Evolutionary conservation across 1,284 basidiomycete genomes (phyloP).

Genomic region (Ganoderma meredithae): DNA sequence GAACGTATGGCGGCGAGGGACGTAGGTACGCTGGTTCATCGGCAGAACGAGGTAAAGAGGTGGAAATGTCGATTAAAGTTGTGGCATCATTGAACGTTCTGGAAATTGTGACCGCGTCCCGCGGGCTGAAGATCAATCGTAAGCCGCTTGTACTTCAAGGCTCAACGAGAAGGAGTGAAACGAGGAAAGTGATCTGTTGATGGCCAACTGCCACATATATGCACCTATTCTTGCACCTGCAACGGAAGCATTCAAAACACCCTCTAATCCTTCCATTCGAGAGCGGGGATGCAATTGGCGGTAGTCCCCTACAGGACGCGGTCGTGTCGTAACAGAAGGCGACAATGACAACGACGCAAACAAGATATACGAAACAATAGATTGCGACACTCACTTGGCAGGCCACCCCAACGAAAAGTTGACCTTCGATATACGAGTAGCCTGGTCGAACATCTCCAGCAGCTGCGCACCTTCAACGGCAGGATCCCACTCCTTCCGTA

Average conservation of each 20-base stretch:
- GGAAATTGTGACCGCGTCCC: constrained; percentile 94
- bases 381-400: constrained; percentile 73
- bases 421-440: constrained; percentile 87
- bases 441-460: constrained; percentile 87
- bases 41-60: constrained; percentile 91
- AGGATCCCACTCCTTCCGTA: constrained; percentile 91
- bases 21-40: constrained; percentile 95
- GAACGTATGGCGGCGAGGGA: constrained; percentile 93
- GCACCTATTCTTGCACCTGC: background rate
- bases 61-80: constrained; percentile 92
- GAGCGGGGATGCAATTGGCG: background rate
- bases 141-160: background rate
- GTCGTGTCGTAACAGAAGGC: background rate
- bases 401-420: constrained; percentile 97
- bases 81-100: constrained; percentile 82
- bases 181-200: background rate
- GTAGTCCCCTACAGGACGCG: background rate
- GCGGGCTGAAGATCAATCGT: constrained; percentile 60
- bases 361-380: background rate
- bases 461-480: constrained; percentile 88
- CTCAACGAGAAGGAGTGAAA: background rate
- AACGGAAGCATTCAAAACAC: background rate
- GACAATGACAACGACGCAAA: background rate
- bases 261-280: background rate
- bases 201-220: background rate